Evolutionary conservation across 2,329 filamentous ascomycete species (phyloP).

Genomic region (Neofusicoccum sp.): DNA sequence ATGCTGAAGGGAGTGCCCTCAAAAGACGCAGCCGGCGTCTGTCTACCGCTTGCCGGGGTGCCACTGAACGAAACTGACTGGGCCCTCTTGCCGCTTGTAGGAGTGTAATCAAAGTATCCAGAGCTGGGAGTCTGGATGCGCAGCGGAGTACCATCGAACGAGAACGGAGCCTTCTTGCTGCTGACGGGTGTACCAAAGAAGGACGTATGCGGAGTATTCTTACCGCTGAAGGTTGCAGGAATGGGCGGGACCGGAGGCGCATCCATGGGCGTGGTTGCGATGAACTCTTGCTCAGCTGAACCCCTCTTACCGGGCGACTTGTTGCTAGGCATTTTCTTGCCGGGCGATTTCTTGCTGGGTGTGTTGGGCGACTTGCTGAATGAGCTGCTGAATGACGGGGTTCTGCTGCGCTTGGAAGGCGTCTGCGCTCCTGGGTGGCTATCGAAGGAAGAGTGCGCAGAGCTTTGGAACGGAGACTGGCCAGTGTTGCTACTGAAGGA

Average conservation of each 20-base stretch:
- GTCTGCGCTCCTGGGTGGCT: neutral
- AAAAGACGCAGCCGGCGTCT: neutral
- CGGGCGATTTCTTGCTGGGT: neutral
- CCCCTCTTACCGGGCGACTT: neutral
- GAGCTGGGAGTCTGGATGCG: neutral
- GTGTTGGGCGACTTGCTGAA: slow-evolving; percentile 1
- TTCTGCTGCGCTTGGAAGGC: neutral
- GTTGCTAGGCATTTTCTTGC: neutral
- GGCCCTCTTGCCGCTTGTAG: neutral
- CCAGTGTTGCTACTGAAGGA: neutral
- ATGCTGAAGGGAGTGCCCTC: neutral
- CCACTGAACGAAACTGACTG: neutral
- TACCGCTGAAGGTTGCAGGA: neutral
- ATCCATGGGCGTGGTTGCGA: slow-evolving; percentile 4
- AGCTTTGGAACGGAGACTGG: neutral
- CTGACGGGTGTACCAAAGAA: neutral
- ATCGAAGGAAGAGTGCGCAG: neutral
- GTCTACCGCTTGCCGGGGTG: neutral
- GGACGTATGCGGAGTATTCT: neutral
- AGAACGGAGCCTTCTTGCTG: neutral
- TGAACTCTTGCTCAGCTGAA: neutral
- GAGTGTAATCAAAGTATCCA: too few species aligned
- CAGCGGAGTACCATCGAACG: neutral
- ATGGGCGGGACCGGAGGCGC: slow-evolving; percentile 4
- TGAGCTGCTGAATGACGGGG: neutral